Evolutionary conservation across 2,329 filamentous ascomycete genomes (phyloP).

Genomic region (Hymenoscyphus infarciens): DNA sequence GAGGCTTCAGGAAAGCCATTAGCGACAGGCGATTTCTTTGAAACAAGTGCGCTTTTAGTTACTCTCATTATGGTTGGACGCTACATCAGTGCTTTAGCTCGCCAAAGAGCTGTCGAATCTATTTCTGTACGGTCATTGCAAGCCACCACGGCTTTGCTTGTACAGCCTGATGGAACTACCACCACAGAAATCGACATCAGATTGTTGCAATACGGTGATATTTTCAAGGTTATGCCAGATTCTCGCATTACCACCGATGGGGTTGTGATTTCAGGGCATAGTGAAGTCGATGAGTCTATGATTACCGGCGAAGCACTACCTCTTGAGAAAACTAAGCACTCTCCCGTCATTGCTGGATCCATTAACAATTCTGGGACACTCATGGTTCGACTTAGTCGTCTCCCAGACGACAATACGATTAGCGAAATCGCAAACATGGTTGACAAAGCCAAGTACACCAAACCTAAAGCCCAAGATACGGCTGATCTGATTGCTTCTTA

Average conservation of each 20-base stretch:
- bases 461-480: slow-evolving; percentile 64
- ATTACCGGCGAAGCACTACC: slow-evolving; percentile 67
- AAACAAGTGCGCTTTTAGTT: slow-evolving; percentile 58
- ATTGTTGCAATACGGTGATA: slow-evolving; percentile 69
- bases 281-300: slow-evolving; percentile 74
- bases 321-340: slow-evolving; percentile 53
- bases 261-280: slow-evolving; percentile 55
- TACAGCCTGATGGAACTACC: slow-evolving; percentile 39
- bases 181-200: slow-evolving; percentile 56
- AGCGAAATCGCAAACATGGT: slow-evolving; percentile 66
- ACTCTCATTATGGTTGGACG: slow-evolving; percentile 58
- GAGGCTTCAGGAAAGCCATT: slow-evolving; percentile 41
- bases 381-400: slow-evolving; percentile 53
- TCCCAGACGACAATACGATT: slow-evolving; percentile 71
- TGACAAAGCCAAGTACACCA: slow-evolving; percentile 64
- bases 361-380: slow-evolving; percentile 63
- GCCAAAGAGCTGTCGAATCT: slow-evolving; percentile 52
- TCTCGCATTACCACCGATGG: slow-evolving; percentile 65
- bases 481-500: slow-evolving; percentile 65
- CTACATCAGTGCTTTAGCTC: slow-evolving; percentile 48
- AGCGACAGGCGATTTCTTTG: slow-evolving; percentile 53
- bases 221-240: slow-evolving; percentile 61
- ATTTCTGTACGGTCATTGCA: slow-evolving; percentile 59
- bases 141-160: slow-evolving; percentile 49
- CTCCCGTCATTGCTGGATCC: slow-evolving; percentile 62